Base-by-base conservation (phyloP, 768 basidiomycete genomes). In the Kwoniella heveanensis region DNA sequence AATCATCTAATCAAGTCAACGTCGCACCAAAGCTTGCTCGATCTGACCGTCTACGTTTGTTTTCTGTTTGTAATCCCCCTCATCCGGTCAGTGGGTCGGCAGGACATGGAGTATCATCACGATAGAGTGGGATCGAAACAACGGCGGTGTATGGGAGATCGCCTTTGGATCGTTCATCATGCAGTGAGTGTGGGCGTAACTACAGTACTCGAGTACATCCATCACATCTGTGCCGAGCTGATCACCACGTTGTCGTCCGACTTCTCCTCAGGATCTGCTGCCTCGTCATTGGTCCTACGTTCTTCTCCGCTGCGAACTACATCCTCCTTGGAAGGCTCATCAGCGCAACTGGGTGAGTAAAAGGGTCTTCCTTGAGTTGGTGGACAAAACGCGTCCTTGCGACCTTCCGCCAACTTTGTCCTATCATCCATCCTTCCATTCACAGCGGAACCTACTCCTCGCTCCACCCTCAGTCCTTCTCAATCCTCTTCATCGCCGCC, bases 201-300 rank as follows among this genome's bases (percentile, higher is more conserved):
- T n/a, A n/a, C n/a, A n/a, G n/a, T n/a, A n/a, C n/a, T n/a, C n/a
- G n/a, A n/a, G n/a, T n/a, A n/a, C n/a, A n/a, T n/a, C n/a, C n/a
- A n/a, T n/a, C n/a, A n/a, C n/a, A 26, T 1, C 10, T 7, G 2
- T 46, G 6, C 39, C 10, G 13, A n/a, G 17, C 26, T 24, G 44
- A 26, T n/a, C 44, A 26, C n/a, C 22, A 19, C 39, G 1, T 47
- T 51, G 25, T 27, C 13, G 26, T 25, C 26, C 29, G 21, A 52
- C 5, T 29, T 32, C 17, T n/a, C 64, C 17, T 29, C 65, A 86
- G 86, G 72, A 84, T 86, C n/a, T 77, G 79, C 5, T 77, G 79
- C 7, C 84, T 85, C 2, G 86, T 88, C 68, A 77, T 87, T 46
- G 83, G 83, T 0, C 87, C 87, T 1, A 85, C 85, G 0, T 86